phyloP scores from a whole-genome alignment of 2,329 filamentous ascomycete genomes.

The Knoxdaviesia capensis region DNA sequence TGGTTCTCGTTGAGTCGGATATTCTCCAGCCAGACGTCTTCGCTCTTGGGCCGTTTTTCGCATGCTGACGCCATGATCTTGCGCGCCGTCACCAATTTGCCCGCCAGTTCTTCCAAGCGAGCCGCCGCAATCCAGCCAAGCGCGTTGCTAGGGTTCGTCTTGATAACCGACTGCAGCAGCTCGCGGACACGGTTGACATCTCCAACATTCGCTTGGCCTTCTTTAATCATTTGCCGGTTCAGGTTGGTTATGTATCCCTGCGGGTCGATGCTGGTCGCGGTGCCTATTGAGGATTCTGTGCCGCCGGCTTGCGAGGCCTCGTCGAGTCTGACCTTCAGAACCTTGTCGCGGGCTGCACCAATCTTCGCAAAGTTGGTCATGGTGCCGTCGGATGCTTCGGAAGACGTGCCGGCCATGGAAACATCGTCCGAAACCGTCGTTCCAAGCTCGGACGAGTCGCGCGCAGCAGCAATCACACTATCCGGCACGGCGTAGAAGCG shows the following conservation, averaged over 20 bases:
- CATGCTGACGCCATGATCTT: conserved; percentile 79
- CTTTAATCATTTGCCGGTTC: conserved; percentile 59
- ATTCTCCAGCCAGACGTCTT: conserved; percentile 91
- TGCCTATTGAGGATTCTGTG: conserved; percentile 49
- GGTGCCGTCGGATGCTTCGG: conserved; percentile 51
- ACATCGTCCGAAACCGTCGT: conserved; percentile 78
- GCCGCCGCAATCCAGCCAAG: conserved; percentile 93
- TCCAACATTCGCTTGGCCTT: conserved; percentile 67
- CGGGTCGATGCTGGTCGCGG: conserved; percentile 77
- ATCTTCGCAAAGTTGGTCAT: conserved; percentile 98
- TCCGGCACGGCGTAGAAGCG: conserved; percentile 94
- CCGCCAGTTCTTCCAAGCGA: conserved; percentile 77
- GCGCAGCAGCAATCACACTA: conserved; percentile 75
- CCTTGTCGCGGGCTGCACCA: conserved; percentile 87
- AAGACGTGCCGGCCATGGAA: conserved; percentile 19
- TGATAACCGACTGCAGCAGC: conserved; percentile 88
- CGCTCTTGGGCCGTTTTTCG: conserved; percentile 77
- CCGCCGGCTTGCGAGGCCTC: conserved; percentile 57
- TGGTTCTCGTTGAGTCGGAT: conserved; percentile 81
- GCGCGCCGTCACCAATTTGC: conserved; percentile 74
- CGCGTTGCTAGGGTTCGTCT: conserved; percentile 86
- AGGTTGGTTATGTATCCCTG: conserved; percentile 91
- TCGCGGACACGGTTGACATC: conserved; percentile 89
- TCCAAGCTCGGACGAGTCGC: conserved; percentile 62
- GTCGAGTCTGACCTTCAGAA: conserved; percentile 82